phyloP scores from a whole-genome alignment of 257 asterid species.

The Agastache rugosa region DNA sequence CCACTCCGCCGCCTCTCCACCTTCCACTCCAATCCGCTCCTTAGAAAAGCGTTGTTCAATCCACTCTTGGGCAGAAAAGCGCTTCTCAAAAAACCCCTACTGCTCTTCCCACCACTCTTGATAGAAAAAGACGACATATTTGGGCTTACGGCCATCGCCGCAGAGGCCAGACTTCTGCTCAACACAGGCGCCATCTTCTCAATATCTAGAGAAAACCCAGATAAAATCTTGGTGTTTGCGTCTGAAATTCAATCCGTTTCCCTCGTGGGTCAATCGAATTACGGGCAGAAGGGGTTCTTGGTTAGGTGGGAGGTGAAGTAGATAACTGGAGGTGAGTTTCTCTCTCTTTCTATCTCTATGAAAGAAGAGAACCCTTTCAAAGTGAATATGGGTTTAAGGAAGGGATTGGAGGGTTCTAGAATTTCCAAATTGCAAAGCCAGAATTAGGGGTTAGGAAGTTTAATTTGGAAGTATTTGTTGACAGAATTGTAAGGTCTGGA shows the following conservation, averaged over 20 bases:
- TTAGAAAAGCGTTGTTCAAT: slow-evolving; percentile 48
- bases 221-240: slow-evolving; percentile 16
- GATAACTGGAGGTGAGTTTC: slow-evolving; percentile 23
- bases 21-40: slow-evolving; percentile 76
- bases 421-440: slow-evolving; percentile 16
- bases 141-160: slow-evolving; percentile 61
- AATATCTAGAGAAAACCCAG: slow-evolving; percentile 31
- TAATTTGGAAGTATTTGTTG: slow-evolving; percentile 49
- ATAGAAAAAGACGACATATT: slow-evolving; percentile 49
- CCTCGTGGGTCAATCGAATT: neutral
- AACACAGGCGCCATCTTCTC: slow-evolving; percentile 78
- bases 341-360: neutral
- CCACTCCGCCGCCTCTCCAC: slow-evolving; percentile 55
- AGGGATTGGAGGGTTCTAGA: slow-evolving; percentile 70
- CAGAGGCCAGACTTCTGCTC: slow-evolving; percentile 74
- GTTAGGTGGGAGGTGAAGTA: slow-evolving; percentile 33
- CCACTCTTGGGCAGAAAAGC: slow-evolving; percentile 63
- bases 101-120: slow-evolving; percentile 41
- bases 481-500: slow-evolving; percentile 53
- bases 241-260: slow-evolving; percentile 20
- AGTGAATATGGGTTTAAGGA: slow-evolving; percentile 73
- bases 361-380: slow-evolving; percentile 19
- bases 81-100: slow-evolving; percentile 52
- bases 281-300: neutral
- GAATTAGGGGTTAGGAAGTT: slow-evolving; percentile 23